Base-by-base conservation (phyloP, 176 grass and related monocot genomes). In the Bromus sterilis region DNA sequence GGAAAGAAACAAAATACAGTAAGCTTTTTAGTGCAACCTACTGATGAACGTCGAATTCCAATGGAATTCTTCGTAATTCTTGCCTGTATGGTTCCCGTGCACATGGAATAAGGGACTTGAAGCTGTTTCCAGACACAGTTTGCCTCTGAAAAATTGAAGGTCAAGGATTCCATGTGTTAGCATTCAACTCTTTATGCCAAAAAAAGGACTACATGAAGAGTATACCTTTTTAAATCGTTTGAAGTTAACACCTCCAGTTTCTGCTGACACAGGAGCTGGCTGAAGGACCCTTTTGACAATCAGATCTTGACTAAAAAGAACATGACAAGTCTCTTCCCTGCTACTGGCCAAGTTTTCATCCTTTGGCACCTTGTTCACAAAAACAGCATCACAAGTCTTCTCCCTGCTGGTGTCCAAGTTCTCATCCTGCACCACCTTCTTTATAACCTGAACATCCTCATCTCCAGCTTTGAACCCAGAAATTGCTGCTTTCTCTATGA, bases 141-240 rank as follows among this genome's bases (percentile, higher is more conserved):
- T 91, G 84, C 82, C 89, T 89, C 95, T 98, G 40, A 77, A 82
- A 89, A 16, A 49, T 91, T 26, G 24, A 51, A 78, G 31, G 40
- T 13, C 31, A 49, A 61, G 25, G 63, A 39, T 46, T 41, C 78
- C 67, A 59, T 14, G 36, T 66, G 43, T 15, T 62, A 9, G 33
- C 56, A 78, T 66, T 83, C 40, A 82, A 43, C 25, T 70, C 9
- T 77, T 80, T 87, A 31, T 63, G 23, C 28, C 15, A 80, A 24
- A 89, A 24, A 89, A 82, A 74, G 30, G 21, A 77, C 26, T 11
- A 61, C 6, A 78, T 12, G 12, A 70, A 89, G 30, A 74, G 75
- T 29, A 59, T 84, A 95, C 95, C 90, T 95, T 98, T 76, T 87
- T 91, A 80, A 98, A 98, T 24, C 90, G 84, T 67, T 98, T 98